These are phyloP conservation scores for Nigrospora sphaerica DNA, from an alignment of 2,329 filamentous ascomycete genomes.

Conservation along the genomic window DNA sequence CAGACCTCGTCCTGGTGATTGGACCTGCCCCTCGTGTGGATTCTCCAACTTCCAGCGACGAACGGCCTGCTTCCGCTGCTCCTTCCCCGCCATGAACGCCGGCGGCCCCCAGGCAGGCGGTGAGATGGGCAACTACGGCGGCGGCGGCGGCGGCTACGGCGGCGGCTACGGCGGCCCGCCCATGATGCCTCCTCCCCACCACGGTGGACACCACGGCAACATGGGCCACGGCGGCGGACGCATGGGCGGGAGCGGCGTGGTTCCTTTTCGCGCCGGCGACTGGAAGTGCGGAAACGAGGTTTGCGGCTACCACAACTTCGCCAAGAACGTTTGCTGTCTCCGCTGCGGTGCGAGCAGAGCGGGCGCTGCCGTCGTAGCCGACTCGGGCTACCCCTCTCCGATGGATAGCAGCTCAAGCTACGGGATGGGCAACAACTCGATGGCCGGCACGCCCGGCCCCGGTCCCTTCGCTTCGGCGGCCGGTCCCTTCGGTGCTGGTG, in stretches of 20 bases:
- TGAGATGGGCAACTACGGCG: slow-evolving; percentile 58
- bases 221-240: slow-evolving; percentile 56
- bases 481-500: slow-evolving; percentile 55
- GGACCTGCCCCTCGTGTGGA: slow-evolving; percentile 97
- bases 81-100: slow-evolving; percentile 88
- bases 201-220: slow-evolving; percentile 51
- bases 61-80: slow-evolving; percentile 97
- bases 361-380: slow-evolving; percentile 87
- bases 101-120: slow-evolving; percentile 47
- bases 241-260: slow-evolving; percentile 76
- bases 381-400: slow-evolving; percentile 82
- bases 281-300: slow-evolving; percentile 99
- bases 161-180: slow-evolving; percentile 61
- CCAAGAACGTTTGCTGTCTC: slow-evolving; percentile 97
- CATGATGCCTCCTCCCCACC: slow-evolving; percentile 73
- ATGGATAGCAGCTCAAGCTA: slow-evolving; percentile 84
- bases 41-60: slow-evolving; percentile 99
- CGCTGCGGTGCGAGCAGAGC: slow-evolving; percentile 93
- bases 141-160: slow-evolving; percentile 47
- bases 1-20: slow-evolving; percentile 90
- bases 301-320: slow-evolving; percentile 98
- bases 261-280: slow-evolving; percentile 95
- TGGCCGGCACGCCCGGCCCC: slow-evolving; percentile 74
- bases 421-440: slow-evolving; percentile 80
- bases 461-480: slow-evolving; percentile 66